Evolutionary conservation across 805 yeast genomes (phyloP).

Genomic region (Lipomyces starkeyi): DNA sequence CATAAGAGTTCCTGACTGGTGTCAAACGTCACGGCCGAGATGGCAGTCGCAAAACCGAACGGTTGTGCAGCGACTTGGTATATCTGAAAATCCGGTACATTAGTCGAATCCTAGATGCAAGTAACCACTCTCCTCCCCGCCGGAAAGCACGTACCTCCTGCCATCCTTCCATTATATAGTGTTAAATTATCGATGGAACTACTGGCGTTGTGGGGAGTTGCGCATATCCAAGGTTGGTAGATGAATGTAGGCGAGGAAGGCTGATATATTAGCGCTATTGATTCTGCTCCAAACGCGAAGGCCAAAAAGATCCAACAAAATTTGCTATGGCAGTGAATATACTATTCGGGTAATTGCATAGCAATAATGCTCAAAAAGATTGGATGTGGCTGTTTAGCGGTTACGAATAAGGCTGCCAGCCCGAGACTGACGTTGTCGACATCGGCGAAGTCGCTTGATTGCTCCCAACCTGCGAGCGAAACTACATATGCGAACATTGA

Average conservation of each 20-base stretch:
- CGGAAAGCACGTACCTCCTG: conserved; percentile 25
- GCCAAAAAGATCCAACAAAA: not conserved
- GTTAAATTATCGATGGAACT: not conserved
- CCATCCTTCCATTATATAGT: conserved; percentile 36
- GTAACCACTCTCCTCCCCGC: not conserved
- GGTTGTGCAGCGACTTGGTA: conserved; percentile 26
- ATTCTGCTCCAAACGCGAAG: not conserved
- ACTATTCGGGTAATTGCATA: not conserved
- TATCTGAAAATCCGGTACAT: conserved; percentile 15
- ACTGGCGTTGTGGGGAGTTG: not conserved
- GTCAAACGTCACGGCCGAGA: conserved; percentile 61
- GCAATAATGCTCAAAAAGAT: not conserved
- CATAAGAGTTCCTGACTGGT: conserved; percentile 76
- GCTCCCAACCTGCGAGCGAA: not conserved
- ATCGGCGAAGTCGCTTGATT: not conserved
- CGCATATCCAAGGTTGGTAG: not conserved
- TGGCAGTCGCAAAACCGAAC: conserved; percentile 26
- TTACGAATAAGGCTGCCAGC: too few species aligned
- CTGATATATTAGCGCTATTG: not conserved
- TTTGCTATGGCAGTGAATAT: not conserved
- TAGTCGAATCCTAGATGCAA: not conserved
- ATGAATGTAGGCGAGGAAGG: not conserved
- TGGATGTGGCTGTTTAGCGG: not conserved
- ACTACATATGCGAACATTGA: too few species aligned
- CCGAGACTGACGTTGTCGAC: not conserved